These are phyloP conservation scores for Excoecaria cochinchinensis DNA, from an alignment of 345 rosid genomes.

Conservation along the genomic window DNA sequence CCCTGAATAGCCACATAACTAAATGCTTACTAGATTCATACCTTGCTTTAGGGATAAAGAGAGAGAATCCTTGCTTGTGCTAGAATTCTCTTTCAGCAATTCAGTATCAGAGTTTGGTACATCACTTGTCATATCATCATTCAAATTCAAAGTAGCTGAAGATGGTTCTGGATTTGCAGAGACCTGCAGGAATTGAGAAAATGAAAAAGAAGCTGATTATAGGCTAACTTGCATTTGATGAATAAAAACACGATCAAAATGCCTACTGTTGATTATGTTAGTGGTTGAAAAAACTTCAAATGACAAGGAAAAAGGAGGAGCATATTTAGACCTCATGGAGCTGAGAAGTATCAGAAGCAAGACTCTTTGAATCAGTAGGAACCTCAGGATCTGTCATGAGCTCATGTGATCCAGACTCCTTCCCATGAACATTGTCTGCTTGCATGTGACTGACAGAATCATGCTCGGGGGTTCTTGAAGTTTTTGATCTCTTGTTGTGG, in stretches of 20 bases:
- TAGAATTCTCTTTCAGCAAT: conserved; percentile 27
- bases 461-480: conserved; percentile 22
- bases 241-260: not conserved
- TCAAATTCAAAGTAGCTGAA: conserved; percentile 35
- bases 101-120: conserved; percentile 26
- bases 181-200: conserved; percentile 31
- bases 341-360: conserved; percentile 27
- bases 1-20: not conserved
- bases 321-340: conserved; percentile 32
- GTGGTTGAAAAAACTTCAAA: not conserved
- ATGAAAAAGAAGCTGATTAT: not conserved
- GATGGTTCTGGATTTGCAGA: conserved; percentile 30
- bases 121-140: conserved; percentile 32
- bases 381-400: conserved; percentile 28
- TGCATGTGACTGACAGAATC: conserved; percentile 32
- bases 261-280: not conserved
- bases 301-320: not conserved
- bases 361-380: conserved; percentile 31
- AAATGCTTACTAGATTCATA: conserved; percentile 17
- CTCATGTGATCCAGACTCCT: conserved; percentile 32
- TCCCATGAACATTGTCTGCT: conserved; percentile 28
- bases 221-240: not conserved
- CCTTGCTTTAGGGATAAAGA: conserved; percentile 40
- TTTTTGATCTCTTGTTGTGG: conserved; percentile 37
- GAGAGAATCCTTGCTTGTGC: conserved; percentile 15